Evolutionary conservation across 2,329 filamentous ascomycete genomes (phyloP).

Genomic region (Neonectria sp.): DNA sequence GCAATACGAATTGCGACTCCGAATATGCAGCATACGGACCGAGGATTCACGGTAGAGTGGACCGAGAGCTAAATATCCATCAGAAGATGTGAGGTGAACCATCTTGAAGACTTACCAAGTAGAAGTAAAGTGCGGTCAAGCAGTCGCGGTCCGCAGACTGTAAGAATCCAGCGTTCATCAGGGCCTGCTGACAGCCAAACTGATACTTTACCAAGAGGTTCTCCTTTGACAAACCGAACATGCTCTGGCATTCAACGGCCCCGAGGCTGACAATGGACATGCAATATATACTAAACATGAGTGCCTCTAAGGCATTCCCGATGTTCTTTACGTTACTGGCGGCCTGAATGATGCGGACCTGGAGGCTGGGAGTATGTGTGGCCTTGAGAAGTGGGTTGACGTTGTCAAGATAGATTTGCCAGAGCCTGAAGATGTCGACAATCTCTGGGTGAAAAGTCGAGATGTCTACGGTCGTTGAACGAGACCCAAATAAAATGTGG

Average conservation of each 20-base stretch:
- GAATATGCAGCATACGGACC: slow-evolving; percentile 66
- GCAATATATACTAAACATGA: slow-evolving; percentile 70
- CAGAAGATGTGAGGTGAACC: not conserved
- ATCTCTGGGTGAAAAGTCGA: slow-evolving; percentile 65
- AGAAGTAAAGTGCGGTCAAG: slow-evolving; percentile 70
- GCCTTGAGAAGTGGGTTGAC: slow-evolving; percentile 73
- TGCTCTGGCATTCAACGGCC: slow-evolving; percentile 57
- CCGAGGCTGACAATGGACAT: slow-evolving; percentile 59
- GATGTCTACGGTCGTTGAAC: slow-evolving; percentile 58
- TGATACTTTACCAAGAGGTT: slow-evolving; percentile 61
- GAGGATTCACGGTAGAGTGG: slow-evolving; percentile 59
- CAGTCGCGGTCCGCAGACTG: slow-evolving; percentile 66
- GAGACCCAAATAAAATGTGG: slow-evolving; percentile 67
- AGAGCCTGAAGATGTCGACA: slow-evolving; percentile 63
- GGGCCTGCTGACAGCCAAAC: slow-evolving; percentile 66
- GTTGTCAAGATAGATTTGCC: slow-evolving; percentile 72
- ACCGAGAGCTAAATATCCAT: slow-evolving; percentile 61
- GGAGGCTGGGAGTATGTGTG: slow-evolving; percentile 69
- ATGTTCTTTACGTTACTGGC: slow-evolving; percentile 58
- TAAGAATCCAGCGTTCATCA: slow-evolving; percentile 66
- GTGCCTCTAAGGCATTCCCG: slow-evolving; percentile 61
- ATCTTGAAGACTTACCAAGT: slow-evolving; percentile 60
- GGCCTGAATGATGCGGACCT: slow-evolving; percentile 67
- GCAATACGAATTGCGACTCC: slow-evolving; percentile 71
- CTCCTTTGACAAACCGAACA: slow-evolving; percentile 59